phyloP scores from a whole-genome alignment of 2,329 filamentous ascomycete species.

The Gremmenia infestans region DNA sequence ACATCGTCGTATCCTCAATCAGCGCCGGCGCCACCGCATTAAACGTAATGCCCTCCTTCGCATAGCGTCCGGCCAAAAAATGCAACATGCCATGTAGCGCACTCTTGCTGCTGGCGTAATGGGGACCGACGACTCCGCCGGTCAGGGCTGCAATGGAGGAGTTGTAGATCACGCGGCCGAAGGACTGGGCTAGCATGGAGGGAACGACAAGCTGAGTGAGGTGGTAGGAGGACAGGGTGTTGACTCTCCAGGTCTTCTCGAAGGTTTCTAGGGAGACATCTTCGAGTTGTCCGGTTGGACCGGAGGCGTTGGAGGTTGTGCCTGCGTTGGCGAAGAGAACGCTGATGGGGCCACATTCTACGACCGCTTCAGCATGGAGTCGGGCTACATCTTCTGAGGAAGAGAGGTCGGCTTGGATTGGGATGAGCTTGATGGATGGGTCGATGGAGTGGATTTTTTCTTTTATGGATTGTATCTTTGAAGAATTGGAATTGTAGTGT shows the following conservation, averaged over 20 bases:
- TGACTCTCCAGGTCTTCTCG: constrained; percentile 23
- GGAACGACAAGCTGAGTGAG: constrained; percentile 24
- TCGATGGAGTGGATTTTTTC: neutral
- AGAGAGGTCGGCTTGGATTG: constrained; percentile 6
- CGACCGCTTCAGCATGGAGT: neutral
- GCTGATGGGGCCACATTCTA: neutral
- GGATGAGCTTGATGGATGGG: neutral
- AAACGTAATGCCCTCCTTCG: constrained; percentile 40
- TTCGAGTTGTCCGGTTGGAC: constrained; percentile 9
- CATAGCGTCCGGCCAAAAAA: constrained; percentile 39
- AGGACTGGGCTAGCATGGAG: constrained; percentile 36
- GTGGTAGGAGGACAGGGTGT: constrained; percentile 19
- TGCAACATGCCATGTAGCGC: constrained; percentile 44
- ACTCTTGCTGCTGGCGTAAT: constrained; percentile 34
- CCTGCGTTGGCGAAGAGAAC: constrained; percentile 25
- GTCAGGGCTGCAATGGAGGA: constrained; percentile 20
- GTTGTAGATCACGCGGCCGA: constrained; percentile 23
- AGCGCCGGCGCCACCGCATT: constrained; percentile 46
- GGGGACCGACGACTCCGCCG: constrained; percentile 22
- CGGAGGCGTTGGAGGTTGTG: constrained; percentile 15
- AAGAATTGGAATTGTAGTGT: constrained; percentile 3
- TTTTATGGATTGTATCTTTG: neutral
- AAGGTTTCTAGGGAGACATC: constrained; percentile 21
- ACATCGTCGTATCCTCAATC: constrained; percentile 42
- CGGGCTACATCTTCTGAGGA: constrained; percentile 3